Evolutionary conservation across 495 filamentous ascomycete genomes (phyloP).

Genomic region (Xylaria grammica): DNA sequence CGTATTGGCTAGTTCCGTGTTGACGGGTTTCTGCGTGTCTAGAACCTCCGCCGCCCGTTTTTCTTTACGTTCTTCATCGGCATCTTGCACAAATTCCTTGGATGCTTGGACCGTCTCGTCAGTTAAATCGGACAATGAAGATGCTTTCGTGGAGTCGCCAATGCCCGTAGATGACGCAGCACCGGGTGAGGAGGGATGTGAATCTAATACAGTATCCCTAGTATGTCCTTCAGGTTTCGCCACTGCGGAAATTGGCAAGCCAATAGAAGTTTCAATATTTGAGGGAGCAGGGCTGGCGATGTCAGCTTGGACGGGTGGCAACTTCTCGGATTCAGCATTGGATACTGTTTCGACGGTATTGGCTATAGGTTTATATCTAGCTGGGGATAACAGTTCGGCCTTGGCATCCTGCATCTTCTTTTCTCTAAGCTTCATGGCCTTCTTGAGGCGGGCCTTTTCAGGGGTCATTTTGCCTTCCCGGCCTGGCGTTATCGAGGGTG

Average conservation of each 20-base stretch:
- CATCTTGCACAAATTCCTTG: constrained; percentile 22
- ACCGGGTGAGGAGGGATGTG: constrained; percentile 55
- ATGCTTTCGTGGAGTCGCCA: constrained; percentile 59
- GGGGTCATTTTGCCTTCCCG: constrained; percentile 74
- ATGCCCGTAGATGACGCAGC: constrained; percentile 51
- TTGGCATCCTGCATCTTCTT: constrained; percentile 70
- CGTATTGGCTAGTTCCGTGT: constrained; percentile 20
- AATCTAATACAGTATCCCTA: constrained; percentile 49
- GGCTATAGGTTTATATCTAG: constrained; percentile 11
- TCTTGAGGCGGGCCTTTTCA: constrained; percentile 91
- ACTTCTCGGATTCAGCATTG: constrained; percentile 26
- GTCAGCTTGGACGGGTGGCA: constrained; percentile 23
- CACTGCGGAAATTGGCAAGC: constrained; percentile 36
- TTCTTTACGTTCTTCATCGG: constrained; percentile 26
- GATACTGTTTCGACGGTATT: constrained; percentile 29
- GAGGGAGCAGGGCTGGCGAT: constrained; percentile 34
- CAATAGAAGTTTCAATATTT: constrained; percentile 47
- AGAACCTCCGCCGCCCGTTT: constrained; percentile 15
- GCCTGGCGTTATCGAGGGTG: constrained; percentile 38
- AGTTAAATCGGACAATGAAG: constrained; percentile 59
- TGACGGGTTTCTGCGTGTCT: constrained; percentile 8
- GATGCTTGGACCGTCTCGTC: constrained; percentile 54
- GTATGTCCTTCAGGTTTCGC: constrained; percentile 41
- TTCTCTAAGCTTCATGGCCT: constrained; percentile 82
- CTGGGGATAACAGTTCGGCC: constrained; percentile 26